Conservation (phyloP, 2,329 filamentous ascomycete species). For the Ascochyta fabae region DNA sequence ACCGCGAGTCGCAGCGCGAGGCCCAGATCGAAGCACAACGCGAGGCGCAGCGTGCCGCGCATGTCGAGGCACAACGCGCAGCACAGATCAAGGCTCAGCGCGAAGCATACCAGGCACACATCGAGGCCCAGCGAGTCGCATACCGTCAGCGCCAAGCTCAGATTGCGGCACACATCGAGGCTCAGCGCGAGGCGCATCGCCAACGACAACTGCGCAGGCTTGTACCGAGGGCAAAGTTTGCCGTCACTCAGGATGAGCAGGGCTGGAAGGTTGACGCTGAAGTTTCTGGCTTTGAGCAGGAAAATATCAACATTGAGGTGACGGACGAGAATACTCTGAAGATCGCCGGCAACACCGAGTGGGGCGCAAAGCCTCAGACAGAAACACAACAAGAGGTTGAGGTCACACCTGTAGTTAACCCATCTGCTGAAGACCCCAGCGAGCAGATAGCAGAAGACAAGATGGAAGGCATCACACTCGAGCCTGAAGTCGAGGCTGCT, state of each 20-base stretch:
- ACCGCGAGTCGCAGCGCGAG: conserved; percentile 36
- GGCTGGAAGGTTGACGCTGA: conserved; percentile 44
- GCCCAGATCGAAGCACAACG: conserved; percentile 32
- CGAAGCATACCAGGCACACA: conserved; percentile 35
- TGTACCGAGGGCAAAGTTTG: conserved; percentile 39
- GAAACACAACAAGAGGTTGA: conserved; percentile 15
- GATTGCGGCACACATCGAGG: conserved; percentile 33
- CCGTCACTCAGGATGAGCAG: conserved; percentile 37
- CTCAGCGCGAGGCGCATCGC: conserved; percentile 36
- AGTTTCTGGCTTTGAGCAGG: conserved; percentile 41
- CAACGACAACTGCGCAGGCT: conserved; percentile 42
- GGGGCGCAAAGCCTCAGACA: conserved; percentile 20
- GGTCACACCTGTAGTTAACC: background rate
- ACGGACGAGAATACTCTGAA: conserved; percentile 44
- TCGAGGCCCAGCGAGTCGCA: conserved; percentile 30
- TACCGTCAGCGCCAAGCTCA: conserved; percentile 26
- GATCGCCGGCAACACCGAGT: conserved; percentile 40
- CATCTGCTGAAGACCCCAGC: background rate
- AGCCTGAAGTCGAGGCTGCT: conserved; percentile 20
- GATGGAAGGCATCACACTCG: conserved; percentile 29
- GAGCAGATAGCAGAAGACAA: conserved; percentile 17
- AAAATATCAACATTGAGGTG: conserved; percentile 46
- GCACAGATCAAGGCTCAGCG: conserved; percentile 31
- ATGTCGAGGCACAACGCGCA: conserved; percentile 19
- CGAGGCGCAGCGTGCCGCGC: conserved; percentile 17